These are phyloP conservation scores for Aspergillus fumigatiaffinis DNA, from an alignment of 2,329 filamentous ascomycete genomes.

Conservation along the genomic window DNA sequence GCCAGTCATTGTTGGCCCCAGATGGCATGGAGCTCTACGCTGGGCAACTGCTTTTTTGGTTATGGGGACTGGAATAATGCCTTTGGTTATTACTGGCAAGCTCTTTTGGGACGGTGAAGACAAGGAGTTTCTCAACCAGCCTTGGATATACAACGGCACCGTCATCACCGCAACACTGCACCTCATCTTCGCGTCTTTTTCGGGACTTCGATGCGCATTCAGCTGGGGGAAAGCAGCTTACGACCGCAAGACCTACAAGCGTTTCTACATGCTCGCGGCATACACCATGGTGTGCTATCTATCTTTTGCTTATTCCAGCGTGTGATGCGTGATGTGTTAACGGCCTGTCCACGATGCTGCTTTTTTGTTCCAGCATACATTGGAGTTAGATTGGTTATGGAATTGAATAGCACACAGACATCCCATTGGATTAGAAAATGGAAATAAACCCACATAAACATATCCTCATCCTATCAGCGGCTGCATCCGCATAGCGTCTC, in stretches of 20 bases:
- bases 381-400: background rate
- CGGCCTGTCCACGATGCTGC: background rate
- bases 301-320: background rate
- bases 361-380: no score
- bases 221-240: background rate
- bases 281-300: conserved; percentile 5
- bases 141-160: background rate
- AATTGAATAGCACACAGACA: background rate
- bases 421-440: no score
- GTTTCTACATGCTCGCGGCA: conserved; percentile 4
- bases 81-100: background rate
- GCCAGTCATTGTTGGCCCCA: conserved; percentile 1
- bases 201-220: background rate
- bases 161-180: background rate
- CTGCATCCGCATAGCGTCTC: no score
- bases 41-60: background rate
- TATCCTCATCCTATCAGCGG: background rate
- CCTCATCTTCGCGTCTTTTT: background rate
- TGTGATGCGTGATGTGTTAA: background rate
- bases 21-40: background rate
- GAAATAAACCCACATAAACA: background rate
- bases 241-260: conserved; percentile 5
- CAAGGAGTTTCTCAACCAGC: background rate
- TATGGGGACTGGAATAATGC: background rate
- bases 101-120: background rate